Evolutionary conservation across 225 moss, liverwort and hornwort species (phyloP), one percentile per base, ranked within the genome.

Genomic region (Bryum argenteum): DNA sequence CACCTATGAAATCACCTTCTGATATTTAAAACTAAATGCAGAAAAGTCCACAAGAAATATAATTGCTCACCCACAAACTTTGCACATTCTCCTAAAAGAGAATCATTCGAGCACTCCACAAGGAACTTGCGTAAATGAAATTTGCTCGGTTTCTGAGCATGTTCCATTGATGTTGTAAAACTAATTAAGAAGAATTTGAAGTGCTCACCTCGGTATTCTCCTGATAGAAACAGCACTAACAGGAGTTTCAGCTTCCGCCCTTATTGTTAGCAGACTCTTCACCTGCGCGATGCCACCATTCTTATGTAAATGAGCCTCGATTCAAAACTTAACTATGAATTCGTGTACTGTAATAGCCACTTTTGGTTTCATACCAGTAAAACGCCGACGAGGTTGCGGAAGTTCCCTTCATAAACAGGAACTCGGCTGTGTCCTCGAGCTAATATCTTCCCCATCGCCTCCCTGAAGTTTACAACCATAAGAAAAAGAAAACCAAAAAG

Each of bases 221-320:
- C 96, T 88, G 52, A 96, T 90, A 9, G 90, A 87, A 69, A 88
- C 85, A 60, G 87, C 79, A 57, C 93, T 87, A 14, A 96, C 87
- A 71, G 90, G 91, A n/a, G 79, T 85, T 66, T 86, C 91, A 22
- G 90, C 90, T 65, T 96, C 89, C 38, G 91, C 79, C 24, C 90
- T 88, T 58, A 93, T 80, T 41, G 88, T 83, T 9, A 96, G 21
- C 20, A 96, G 67, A 41, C 80, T 96, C 78, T 96, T 96, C 70
- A 85, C 93, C 93, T 96, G 74, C 51, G 67, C 69, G 44, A 66
- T 28, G 5, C 54, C 66, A 54, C 2, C 7, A 33, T 33, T 33
- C 1, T 33, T 2, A 33, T 33, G 33, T 2, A 33, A 33, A 33
- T 3, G 7, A 33, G 7, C 0, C 7, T 33, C 33, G 33, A 33